These are phyloP conservation scores for Chytriomyces sp. DNA, from an alignment of 192 early-diverging fungal species.

Conservation along the genomic window DNA sequence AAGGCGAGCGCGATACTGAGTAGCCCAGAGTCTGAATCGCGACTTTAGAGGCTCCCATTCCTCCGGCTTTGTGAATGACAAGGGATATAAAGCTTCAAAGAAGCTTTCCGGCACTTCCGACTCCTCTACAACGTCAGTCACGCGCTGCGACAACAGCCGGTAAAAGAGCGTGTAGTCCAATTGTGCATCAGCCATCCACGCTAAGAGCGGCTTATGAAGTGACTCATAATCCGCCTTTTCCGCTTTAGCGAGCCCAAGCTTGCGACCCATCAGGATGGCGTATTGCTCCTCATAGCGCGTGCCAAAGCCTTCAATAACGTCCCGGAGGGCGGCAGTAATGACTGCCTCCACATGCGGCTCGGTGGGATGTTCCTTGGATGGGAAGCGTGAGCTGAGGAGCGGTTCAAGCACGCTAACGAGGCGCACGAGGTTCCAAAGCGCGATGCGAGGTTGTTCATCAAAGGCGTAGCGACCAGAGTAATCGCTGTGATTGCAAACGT, in stretches of 20 bases:
- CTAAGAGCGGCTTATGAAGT: constrained; percentile 69
- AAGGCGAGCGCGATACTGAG: not conserved
- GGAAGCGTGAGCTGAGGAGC: constrained; percentile 47
- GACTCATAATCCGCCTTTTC: constrained; percentile 45
- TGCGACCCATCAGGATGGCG: constrained; percentile 57
- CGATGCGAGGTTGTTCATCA: constrained; percentile 73
- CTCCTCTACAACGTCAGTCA: constrained; percentile 18
- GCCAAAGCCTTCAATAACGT: constrained; percentile 56
- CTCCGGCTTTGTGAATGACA: not conserved
- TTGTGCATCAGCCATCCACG: constrained; percentile 59
- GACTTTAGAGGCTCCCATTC: constrained; percentile 21
- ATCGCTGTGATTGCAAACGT: constrained; percentile 65
- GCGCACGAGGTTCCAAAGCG: constrained; percentile 74
- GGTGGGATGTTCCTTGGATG: constrained; percentile 48
- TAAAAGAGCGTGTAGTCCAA: constrained; percentile 79
- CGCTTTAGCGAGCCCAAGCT: constrained; percentile 36
- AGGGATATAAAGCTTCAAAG: not conserved
- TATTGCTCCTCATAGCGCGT: constrained; percentile 51
- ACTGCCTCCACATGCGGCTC: constrained; percentile 23
- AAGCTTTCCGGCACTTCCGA: constrained; percentile 20
- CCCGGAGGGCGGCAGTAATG: constrained; percentile 43
- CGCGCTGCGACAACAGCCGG: constrained; percentile 60
- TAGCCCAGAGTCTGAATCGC: not conserved
- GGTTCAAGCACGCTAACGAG: constrained; percentile 65
- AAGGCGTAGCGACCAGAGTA: constrained; percentile 71